Conservation (phyloP, 805 yeast genomes). For the Candida tammaniensis region DNA sequence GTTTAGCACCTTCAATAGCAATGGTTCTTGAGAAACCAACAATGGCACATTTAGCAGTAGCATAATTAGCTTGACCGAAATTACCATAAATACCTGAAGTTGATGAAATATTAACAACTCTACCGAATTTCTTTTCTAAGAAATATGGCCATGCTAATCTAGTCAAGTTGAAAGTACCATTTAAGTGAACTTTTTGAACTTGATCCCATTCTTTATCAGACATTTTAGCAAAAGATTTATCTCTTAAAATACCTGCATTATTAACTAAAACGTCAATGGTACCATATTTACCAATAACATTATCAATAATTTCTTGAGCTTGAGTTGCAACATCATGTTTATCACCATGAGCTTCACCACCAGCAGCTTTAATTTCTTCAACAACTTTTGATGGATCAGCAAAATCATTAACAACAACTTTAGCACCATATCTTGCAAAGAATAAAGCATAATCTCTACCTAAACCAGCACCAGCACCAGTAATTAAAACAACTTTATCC, state of each 20-base stretch:
- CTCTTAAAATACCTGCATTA: conserved; percentile 94
- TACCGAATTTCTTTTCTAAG: conserved; percentile 72
- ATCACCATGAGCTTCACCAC: conserved; percentile 82
- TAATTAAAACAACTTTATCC: conserved; percentile 83
- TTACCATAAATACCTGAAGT: conserved; percentile 97
- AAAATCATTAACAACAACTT: conserved; percentile 90
- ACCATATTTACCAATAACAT: conserved; percentile 76
- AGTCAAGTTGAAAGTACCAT: conserved; percentile 77
- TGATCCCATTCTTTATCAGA: conserved; percentile 78
- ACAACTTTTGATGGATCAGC: conserved; percentile 72
- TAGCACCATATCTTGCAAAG: conserved; percentile 90
- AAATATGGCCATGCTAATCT: conserved; percentile 94
- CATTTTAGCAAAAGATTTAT: conserved; percentile 83
- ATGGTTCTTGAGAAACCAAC: conserved; percentile 81
- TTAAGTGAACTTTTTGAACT: conserved; percentile 77
- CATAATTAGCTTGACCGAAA: conserved; percentile 96
- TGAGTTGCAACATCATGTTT: conserved; percentile 76
- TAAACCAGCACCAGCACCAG: conserved; percentile 95
- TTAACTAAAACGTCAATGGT: conserved; percentile 81
- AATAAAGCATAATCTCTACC: conserved; percentile 86
- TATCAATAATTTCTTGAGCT: conserved; percentile 70
- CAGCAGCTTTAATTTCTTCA: conserved; percentile 65
- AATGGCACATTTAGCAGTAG: conserved; percentile 89
- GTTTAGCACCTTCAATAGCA: conserved; percentile 86
- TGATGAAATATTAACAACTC: conserved; percentile 84